Conservation (phyloP, 352 stramenopile genomes). For the Phytophthora litchii region DNA sequence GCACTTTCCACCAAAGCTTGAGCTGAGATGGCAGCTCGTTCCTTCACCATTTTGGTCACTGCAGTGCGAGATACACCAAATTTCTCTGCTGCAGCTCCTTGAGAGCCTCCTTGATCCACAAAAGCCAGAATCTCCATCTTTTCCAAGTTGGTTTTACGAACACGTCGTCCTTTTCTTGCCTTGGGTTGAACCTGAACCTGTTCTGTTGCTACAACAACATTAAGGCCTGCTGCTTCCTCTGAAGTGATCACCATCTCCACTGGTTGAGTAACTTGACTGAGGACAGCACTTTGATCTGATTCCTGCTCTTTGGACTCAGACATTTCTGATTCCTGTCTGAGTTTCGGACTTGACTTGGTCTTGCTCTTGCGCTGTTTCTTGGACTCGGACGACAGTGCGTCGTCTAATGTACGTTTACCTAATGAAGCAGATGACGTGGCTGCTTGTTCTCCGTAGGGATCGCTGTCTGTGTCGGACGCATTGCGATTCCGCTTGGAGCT, state of each 20-base stretch:
- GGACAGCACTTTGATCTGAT: conserved; percentile 7
- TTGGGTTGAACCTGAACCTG: conserved; percentile 14
- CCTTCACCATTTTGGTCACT: conserved; percentile 89
- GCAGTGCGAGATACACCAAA: conserved; percentile 83
- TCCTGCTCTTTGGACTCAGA: background rate
- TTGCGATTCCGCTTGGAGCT: conserved; percentile 31
- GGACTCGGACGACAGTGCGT: conserved; percentile 8
- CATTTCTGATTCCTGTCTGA: background rate
- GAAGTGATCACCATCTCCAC: conserved; percentile 24
- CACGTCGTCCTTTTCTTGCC: conserved; percentile 57
- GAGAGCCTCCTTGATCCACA: conserved; percentile 79
- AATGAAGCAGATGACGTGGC: conserved; percentile 1
- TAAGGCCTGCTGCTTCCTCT: conserved; percentile 23
- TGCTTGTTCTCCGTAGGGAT: background rate
- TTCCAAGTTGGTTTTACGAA: conserved; percentile 84
- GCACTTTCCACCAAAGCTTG: conserved; percentile 68
- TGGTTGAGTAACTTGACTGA: conserved; percentile 4
- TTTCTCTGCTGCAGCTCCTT: conserved; percentile 76
- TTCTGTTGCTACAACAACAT: conserved; percentile 8
- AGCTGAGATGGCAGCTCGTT: conserved; percentile 72
- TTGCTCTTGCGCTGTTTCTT: conserved; percentile 30
- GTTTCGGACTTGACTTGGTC: background rate
- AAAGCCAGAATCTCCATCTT: conserved; percentile 86
- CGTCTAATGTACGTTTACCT: conserved; percentile 13
- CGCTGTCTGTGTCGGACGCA: conserved; percentile 21